Conservation (phyloP, 768 basidiomycete genomes). For the Mycena leptocephala region DNA sequence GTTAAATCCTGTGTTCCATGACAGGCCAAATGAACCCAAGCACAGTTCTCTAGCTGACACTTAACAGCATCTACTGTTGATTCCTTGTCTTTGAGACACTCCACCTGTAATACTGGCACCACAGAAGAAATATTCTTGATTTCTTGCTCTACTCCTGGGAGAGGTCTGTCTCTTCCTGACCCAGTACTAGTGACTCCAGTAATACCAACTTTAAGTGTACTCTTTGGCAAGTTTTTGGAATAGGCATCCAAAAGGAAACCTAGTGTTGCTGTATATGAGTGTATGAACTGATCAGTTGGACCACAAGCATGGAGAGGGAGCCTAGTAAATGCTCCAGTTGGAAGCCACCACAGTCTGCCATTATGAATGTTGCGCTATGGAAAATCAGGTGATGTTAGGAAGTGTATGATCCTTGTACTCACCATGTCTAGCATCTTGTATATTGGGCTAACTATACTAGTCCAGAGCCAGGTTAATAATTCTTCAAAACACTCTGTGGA, state of each 20-base stretch:
- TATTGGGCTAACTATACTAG: neutral
- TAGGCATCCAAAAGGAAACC: conserved; percentile 20
- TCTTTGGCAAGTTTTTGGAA: neutral
- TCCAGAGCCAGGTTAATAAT: neutral
- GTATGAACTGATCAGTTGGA: conserved; percentile 23
- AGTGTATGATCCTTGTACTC: neutral
- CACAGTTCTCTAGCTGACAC: conserved; percentile 1
- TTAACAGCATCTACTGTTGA: neutral
- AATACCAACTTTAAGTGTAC: neutral
- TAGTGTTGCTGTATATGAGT: conserved; percentile 32
- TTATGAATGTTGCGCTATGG: conserved; percentile 16
- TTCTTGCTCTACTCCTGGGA: neutral
- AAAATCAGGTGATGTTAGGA: neutral
- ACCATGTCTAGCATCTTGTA: neutral
- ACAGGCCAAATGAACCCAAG: conserved; percentile 1
- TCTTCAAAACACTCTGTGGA: neutral
- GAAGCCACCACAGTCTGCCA: no score
- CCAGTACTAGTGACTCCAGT: neutral
- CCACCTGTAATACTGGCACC: neutral
- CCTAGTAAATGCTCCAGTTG: conserved; percentile 31
- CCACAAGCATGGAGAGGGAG: conserved; percentile 35
- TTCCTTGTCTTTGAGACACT: neutral
- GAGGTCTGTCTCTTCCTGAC: neutral
- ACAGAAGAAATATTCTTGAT: neutral
- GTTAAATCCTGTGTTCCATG: conserved; percentile 3